Conservation (phyloP, 305 asterid species). For the Fraxinus latifolia region DNA sequence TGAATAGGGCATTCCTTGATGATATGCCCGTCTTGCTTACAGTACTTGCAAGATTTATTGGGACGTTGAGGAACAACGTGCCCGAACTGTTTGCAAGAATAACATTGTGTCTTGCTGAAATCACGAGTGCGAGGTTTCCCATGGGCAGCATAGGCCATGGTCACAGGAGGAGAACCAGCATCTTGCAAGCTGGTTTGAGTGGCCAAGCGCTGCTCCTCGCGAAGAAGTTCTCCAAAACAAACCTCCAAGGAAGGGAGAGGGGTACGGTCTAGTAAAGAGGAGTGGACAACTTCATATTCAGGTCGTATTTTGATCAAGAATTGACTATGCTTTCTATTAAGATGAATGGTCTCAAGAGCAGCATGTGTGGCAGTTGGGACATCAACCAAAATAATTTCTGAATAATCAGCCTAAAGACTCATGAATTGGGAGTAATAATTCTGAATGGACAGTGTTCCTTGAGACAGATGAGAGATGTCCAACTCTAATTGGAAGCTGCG, state of each 20-base stretch:
- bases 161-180: neutral
- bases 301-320: neutral
- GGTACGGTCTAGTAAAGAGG: neutral
- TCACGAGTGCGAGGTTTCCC: neutral
- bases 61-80: neutral
- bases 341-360: neutral
- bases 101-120: neutral
- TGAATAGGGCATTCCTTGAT: neutral
- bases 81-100: neutral
- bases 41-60: neutral
- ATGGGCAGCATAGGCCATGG: neutral
- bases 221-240: neutral
- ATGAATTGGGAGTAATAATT: neutral
- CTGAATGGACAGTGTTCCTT: neutral
- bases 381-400: neutral
- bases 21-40: neutral
- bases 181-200: neutral
- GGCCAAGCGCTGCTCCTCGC: neutral
- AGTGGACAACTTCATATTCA: neutral
- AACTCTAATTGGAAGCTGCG: neutral
- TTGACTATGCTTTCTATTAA: neutral
- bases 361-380: neutral
- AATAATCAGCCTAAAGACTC: neutral
- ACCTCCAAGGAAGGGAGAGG: neutral
- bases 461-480: neutral